Evolutionary conservation across 2,329 filamentous ascomycete genomes (phyloP).

Genomic region (Penicillium sclerotiorum): DNA sequence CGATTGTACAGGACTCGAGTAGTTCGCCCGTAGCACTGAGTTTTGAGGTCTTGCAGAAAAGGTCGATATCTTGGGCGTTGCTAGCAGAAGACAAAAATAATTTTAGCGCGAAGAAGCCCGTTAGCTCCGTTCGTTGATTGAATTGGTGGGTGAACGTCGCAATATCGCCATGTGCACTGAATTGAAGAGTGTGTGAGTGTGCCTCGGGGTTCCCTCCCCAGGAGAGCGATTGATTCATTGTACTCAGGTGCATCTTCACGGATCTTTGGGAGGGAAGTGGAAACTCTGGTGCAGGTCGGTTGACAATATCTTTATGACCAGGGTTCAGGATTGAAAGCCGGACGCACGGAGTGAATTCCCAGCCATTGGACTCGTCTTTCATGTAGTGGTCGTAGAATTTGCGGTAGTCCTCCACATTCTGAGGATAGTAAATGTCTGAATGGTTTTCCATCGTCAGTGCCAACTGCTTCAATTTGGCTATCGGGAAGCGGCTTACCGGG

Average conservation of each 20-base stretch:
- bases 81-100: too few relatives aligned
- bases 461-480: background rate
- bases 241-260: background rate
- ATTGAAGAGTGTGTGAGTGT: background rate
- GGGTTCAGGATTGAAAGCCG: background rate
- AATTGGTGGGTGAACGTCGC: too few relatives aligned
- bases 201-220: background rate
- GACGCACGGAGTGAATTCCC: background rate
- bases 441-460: background rate
- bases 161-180: too few relatives aligned
- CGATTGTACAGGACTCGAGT: background rate
- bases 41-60: background rate
- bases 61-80: too few relatives aligned
- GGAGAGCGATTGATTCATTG: background rate
- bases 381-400: background rate
- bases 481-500: background rate
- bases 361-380: background rate
- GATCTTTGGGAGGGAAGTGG: background rate
- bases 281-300: background rate
- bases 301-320: background rate
- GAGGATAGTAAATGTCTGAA: background rate
- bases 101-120: too few relatives aligned
- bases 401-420: background rate
- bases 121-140: too few relatives aligned
- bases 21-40: background rate